phyloP scores from a whole-genome alignment of 257 asterid species.

The Euphrasia confusa region DNA sequence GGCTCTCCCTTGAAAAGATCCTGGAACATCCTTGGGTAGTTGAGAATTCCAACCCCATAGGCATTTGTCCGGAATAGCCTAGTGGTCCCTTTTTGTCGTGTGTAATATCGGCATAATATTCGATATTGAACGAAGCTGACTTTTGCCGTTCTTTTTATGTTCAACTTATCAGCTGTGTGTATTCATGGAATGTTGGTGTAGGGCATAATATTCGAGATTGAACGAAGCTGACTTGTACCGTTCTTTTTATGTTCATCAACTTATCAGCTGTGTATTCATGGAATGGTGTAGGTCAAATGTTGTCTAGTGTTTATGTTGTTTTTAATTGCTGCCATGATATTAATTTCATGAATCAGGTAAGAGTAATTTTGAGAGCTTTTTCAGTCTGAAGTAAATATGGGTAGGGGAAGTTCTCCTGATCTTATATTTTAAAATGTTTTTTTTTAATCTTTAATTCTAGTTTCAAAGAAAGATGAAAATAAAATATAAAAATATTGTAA shows the following conservation, averaged over 20 bases:
- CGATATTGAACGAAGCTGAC: not conserved
- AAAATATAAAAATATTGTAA: too few species aligned
- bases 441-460: too few species aligned
- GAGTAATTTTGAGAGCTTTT: not conserved
- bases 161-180: not conserved
- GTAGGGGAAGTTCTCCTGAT: too few species aligned
- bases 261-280: conserved; percentile 1
- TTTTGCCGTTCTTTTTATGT: not conserved
- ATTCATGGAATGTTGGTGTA: not conserved
- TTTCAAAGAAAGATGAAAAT: too few species aligned
- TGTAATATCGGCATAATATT: not conserved
- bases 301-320: not conserved
- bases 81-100: not conserved
- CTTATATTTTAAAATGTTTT: too few species aligned
- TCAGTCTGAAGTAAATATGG: too few species aligned
- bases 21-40: conserved; percentile 85
- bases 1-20: conserved; percentile 77
- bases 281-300: not conserved
- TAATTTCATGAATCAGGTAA: not conserved
- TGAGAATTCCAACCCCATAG: conserved; percentile 46
- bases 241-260: not conserved
- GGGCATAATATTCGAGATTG: not conserved
- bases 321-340: not conserved
- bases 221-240: not conserved
- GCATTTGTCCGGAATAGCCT: conserved; percentile 36